These are phyloP conservation scores for Yamadazyma phyllophila DNA, from an alignment of 805 yeast genomes.

Conservation along the genomic window DNA sequence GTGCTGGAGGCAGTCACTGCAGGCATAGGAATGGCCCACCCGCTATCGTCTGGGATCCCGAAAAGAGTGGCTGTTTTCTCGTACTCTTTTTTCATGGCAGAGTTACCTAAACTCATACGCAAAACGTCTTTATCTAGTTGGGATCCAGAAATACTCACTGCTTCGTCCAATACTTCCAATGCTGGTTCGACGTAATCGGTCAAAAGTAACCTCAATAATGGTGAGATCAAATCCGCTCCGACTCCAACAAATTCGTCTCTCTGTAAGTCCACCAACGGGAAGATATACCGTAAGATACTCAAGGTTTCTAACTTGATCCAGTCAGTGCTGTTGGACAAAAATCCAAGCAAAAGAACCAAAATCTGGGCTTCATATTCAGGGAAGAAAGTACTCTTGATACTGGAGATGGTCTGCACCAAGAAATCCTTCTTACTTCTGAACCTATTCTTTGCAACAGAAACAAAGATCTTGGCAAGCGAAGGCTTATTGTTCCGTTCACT, in stretches of 20 bases:
- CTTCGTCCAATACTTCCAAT: slow-evolving; percentile 83
- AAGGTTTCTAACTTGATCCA: slow-evolving; percentile 85
- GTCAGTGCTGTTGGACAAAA: slow-evolving; percentile 67
- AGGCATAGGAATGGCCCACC: slow-evolving; percentile 98
- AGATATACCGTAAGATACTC: slow-evolving; percentile 66
- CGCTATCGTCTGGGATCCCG: slow-evolving; percentile 92
- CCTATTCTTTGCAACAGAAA: slow-evolving; percentile 71
- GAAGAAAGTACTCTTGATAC: slow-evolving; percentile 66
- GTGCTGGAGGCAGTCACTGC: slow-evolving; percentile 85
- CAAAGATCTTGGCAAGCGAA: slow-evolving; percentile 66
- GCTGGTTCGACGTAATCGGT: slow-evolving; percentile 91
- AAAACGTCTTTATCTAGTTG: slow-evolving; percentile 88
- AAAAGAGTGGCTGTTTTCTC: slow-evolving; percentile 85
- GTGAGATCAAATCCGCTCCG: slow-evolving; percentile 94
- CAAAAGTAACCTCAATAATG: slow-evolving; percentile 71
- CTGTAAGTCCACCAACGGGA: slow-evolving; percentile 75
- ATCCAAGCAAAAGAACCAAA: slow-evolving; percentile 71
- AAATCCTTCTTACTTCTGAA: slow-evolving; percentile 93
- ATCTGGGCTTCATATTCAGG: slow-evolving; percentile 73
- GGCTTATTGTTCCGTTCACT: slow-evolving; percentile 57
- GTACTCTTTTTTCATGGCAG: slow-evolving; percentile 72
- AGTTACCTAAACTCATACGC: slow-evolving; percentile 86
- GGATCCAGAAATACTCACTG: slow-evolving; percentile 82
- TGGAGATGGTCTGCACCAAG: slow-evolving; percentile 71
- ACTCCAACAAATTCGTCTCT: slow-evolving; percentile 79